phyloP scores from a whole-genome alignment of 2,329 filamentous ascomycete species.

The Orbilia quercus region DNA sequence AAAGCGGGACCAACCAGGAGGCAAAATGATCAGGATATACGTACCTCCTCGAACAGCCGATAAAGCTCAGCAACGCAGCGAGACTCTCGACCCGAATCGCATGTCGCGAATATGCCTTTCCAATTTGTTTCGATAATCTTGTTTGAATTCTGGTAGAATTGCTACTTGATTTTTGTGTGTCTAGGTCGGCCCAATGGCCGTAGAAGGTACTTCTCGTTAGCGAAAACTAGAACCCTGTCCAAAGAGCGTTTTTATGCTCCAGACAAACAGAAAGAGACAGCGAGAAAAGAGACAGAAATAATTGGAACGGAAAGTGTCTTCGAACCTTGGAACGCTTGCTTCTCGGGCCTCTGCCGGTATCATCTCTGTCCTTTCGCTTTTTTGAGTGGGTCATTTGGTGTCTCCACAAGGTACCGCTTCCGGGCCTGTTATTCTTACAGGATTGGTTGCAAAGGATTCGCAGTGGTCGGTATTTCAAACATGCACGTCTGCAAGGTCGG shows the following conservation, averaged over 20 bases:
- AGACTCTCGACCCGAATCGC: constrained; percentile 58
- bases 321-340: constrained; percentile 53
- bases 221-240: constrained; percentile 30
- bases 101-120: constrained; percentile 60
- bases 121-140: constrained; percentile 58
- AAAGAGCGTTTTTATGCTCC: constrained; percentile 6
- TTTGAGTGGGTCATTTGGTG: constrained; percentile 47
- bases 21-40: constrained; percentile 14
- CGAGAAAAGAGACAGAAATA: neutral
- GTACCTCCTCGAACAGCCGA: constrained; percentile 59
- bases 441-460: constrained; percentile 32
- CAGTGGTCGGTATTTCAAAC: constrained; percentile 48
- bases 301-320: constrained; percentile 40
- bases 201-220: constrained; percentile 45
- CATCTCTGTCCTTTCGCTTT: constrained; percentile 53
- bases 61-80: constrained; percentile 60
- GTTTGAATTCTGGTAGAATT: constrained; percentile 43
- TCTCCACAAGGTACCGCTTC: constrained; percentile 30
- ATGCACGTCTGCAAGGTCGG: constrained; percentile 34
- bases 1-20: constrained; percentile 15
- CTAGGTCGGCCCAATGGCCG: constrained; percentile 7
- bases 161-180: constrained; percentile 40
- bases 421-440: constrained; percentile 26
- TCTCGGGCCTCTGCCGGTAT: constrained; percentile 41
- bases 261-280: constrained; percentile 22